These are phyloP conservation scores for Nicotiana rustica DNA, from an alignment of 305 asterid genomes.

Conservation along the genomic window DNA sequence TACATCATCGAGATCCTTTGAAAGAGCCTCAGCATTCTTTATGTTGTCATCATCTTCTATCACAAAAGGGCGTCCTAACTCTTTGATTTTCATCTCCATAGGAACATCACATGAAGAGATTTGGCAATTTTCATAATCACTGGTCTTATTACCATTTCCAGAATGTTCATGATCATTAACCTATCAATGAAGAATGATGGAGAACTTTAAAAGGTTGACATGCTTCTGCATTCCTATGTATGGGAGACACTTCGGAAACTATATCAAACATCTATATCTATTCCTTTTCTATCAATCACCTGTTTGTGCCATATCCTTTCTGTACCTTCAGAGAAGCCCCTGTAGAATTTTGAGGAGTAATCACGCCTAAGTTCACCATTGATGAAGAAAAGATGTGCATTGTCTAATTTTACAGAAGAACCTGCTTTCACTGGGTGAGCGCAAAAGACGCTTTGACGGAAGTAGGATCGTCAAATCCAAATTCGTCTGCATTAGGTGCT, in stretches of 20 bases:
- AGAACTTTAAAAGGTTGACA: constrained; percentile 34
- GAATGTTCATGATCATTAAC: constrained; percentile 43
- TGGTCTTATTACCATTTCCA: constrained; percentile 45
- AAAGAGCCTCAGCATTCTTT: constrained; percentile 70
- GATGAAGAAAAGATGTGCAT: constrained; percentile 29
- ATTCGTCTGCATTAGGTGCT: constrained; percentile 50
- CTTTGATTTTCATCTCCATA: constrained; percentile 47
- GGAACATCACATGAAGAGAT: constrained; percentile 43
- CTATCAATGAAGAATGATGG: constrained; percentile 43
- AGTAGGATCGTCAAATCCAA: constrained; percentile 47
- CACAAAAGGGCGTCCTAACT: constrained; percentile 53
- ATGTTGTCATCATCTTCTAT: constrained; percentile 58
- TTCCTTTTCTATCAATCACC: constrained; percentile 50
- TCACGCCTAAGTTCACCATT: constrained; percentile 34
- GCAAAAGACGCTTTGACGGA: constrained; percentile 69
- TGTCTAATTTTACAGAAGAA: constrained; percentile 40
- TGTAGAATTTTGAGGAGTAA: constrained; percentile 51
- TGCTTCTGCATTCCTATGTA: constrained; percentile 29
- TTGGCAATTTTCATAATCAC: constrained; percentile 39
- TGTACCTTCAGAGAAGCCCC: constrained; percentile 54
- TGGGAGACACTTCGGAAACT: not conserved
- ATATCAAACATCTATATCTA: constrained; percentile 22
- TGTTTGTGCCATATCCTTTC: constrained; percentile 49
- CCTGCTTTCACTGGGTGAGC: constrained; percentile 55
- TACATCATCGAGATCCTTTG: constrained; percentile 82